Conservation (phyloP, 2,329 filamentous ascomycete genomes). For the Pseudocercospora pini-densiflorae region DNA sequence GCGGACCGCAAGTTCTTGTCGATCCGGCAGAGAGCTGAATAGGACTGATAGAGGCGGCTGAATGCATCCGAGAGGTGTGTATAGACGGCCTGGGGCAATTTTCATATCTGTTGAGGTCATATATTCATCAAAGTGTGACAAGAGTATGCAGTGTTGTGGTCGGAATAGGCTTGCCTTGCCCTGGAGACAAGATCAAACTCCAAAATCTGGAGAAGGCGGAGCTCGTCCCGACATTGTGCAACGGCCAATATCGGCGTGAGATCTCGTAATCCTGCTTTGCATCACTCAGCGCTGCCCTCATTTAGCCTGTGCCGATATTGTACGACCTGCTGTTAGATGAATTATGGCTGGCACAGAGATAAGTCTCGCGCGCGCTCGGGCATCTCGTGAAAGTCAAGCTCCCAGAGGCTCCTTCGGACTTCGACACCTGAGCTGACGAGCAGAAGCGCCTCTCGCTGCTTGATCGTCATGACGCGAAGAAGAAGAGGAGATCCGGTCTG, state of each 20-base stretch:
- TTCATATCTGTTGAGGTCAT: neutral
- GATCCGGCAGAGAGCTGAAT: neutral
- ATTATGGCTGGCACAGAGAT: neutral
- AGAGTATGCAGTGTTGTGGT: neutral
- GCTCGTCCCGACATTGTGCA: neutral
- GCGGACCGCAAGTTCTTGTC: neutral
- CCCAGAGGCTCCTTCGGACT: neutral
- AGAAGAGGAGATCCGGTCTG: slow-evolving; percentile 1
- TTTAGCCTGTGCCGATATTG: neutral
- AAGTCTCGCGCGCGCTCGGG: no score
- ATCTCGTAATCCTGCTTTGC: no score
- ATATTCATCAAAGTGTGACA: neutral
- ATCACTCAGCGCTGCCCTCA: no score
- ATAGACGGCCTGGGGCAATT: neutral
- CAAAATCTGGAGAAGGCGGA: neutral
- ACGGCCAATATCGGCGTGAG: no score
- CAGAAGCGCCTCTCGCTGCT: neutral
- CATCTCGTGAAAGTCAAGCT: neutral
- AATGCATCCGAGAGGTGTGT: neutral
- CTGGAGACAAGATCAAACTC: neutral
- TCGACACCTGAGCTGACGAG: neutral
- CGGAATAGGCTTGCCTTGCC: neutral
- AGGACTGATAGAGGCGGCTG: neutral
- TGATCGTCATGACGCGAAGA: neutral
- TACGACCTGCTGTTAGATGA: neutral